Evolutionary conservation across 331 rosid genomes (phyloP).

Genomic region (Quercus tomentella): DNA sequence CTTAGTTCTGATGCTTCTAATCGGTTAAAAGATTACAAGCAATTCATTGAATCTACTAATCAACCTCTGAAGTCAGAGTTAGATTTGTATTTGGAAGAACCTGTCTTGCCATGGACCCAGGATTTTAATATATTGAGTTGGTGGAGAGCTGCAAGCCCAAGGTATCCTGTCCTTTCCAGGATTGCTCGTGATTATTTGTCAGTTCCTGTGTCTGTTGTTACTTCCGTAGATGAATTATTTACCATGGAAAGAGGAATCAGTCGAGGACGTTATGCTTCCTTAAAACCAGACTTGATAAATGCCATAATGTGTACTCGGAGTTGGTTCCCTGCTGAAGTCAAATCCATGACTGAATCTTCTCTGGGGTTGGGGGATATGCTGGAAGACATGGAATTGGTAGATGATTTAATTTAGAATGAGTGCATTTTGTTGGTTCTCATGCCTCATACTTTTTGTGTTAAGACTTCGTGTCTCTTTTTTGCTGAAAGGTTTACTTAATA

Average conservation of each 20-base stretch:
- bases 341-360: too few relatives aligned
- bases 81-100: conserved; percentile 17
- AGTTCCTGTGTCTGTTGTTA: conserved; percentile 4
- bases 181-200: conserved; percentile 1
- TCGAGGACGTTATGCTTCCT: background rate
- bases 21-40: too few relatives aligned
- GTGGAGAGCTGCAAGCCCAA: background rate
- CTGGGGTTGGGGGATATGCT: too few relatives aligned
- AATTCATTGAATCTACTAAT: too few relatives aligned
- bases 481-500: too few relatives aligned
- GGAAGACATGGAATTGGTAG: too few relatives aligned
- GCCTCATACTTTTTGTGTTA: too few relatives aligned
- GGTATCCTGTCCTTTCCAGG: background rate
- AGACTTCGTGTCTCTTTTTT: too few relatives aligned
- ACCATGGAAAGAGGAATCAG: conserved; percentile 1
- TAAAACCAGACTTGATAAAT: background rate
- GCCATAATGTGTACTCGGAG: background rate
- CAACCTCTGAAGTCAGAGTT: background rate
- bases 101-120: background rate
- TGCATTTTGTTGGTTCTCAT: too few relatives aligned
- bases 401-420: too few relatives aligned
- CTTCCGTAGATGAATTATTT: background rate
- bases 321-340: background rate
- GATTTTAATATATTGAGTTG: conserved; percentile 3
- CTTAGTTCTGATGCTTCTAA: too few relatives aligned